phyloP scores from a whole-genome alignment of 495 filamentous ascomycete species.

The Cairneyella variabilis region DNA sequence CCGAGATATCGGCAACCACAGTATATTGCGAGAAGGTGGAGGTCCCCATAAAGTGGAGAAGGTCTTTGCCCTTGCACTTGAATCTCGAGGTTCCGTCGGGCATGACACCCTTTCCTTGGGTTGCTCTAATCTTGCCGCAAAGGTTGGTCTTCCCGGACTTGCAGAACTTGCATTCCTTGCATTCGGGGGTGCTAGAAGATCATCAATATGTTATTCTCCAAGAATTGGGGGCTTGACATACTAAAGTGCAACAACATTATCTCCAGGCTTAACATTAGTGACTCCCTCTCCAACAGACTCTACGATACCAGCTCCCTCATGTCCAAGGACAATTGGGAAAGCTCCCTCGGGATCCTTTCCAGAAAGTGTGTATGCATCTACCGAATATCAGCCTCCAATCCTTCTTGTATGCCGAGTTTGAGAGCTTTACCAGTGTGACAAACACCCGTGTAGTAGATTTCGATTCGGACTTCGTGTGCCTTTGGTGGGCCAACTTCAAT shows the following conservation, averaged over 20 bases:
- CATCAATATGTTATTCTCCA: conserved; percentile 2
- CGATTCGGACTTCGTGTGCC: conserved; percentile 92
- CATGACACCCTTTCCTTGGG: conserved; percentile 95
- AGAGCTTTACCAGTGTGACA: conserved; percentile 95
- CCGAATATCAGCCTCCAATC: too few relatives aligned
- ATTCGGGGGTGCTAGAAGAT: conserved; percentile 82
- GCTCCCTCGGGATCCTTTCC: conserved; percentile 98
- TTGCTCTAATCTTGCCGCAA: conserved; percentile 97
- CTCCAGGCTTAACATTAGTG: conserved; percentile 85
- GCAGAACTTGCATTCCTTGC: conserved; percentile 98
- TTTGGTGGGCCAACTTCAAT: conserved; percentile 89
- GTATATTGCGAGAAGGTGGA: conserved; percentile 99
- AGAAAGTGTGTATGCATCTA: conserved; percentile 96
- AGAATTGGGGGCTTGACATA: conserved; percentile 36
- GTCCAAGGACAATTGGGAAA: conserved; percentile 92
- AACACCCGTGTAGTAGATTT: conserved; percentile 95
- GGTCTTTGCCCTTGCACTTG: conserved; percentile 85
- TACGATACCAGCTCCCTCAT: conserved; percentile 95
- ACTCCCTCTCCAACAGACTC: conserved; percentile 97
- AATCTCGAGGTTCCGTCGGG: conserved; percentile 96
- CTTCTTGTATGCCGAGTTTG: too few relatives aligned
- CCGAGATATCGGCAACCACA: conserved; percentile 96
- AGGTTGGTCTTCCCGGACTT: conserved; percentile 99
- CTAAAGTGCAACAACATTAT: conserved; percentile 96
- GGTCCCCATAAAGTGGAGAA: conserved; percentile 99